These are phyloP conservation scores for Xerocomus amazonicus DNA, from an alignment of 1,284 basidiomycete species.

Conservation along the genomic window DNA sequence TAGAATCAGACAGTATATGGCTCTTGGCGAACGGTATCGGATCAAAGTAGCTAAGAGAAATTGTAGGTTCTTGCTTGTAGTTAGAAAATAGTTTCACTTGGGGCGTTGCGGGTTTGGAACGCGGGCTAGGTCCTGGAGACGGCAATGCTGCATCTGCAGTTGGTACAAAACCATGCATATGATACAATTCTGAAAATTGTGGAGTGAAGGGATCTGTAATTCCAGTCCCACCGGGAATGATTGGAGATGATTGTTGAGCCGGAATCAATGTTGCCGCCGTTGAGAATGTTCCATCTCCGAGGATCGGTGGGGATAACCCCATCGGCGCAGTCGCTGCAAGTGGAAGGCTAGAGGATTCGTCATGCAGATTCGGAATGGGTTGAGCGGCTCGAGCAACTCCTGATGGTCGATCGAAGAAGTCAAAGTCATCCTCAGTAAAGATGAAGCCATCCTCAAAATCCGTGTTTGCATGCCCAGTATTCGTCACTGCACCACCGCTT, in stretches of 20 bases:
- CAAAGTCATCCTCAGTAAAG: constrained; percentile 79
- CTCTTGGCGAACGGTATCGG: constrained; percentile 65
- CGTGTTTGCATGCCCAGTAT: constrained; percentile 34
- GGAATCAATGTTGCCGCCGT: constrained; percentile 25
- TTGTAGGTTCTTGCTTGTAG: constrained; percentile 7
- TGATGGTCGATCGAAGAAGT: constrained; percentile 63
- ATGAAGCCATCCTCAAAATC: constrained; percentile 66
- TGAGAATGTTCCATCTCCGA: constrained; percentile 30
- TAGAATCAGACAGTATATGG: constrained; percentile 60
- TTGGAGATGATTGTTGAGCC: constrained; percentile 31
- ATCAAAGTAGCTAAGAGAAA: constrained; percentile 45
- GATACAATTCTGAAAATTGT: constrained; percentile 25
- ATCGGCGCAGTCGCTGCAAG: constrained; percentile 28
- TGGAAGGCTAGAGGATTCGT: constrained; percentile 23
- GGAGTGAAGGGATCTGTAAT: constrained; percentile 32
- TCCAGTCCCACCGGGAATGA: constrained; percentile 16
- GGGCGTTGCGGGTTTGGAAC: constrained; percentile 52
- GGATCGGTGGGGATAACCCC: constrained; percentile 32
- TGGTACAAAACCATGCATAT: constrained; percentile 17
- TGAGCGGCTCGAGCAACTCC: constrained; percentile 16
- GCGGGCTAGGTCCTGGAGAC: constrained; percentile 40
- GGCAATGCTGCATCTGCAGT: constrained; percentile 36
- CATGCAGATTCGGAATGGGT: constrained; percentile 11
- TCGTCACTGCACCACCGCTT: constrained; percentile 29
- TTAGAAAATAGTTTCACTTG: constrained; percentile 40